Evolutionary conservation across 2,329 filamentous ascomycete species (phyloP).

Genomic region (Elsinoe australis): DNA sequence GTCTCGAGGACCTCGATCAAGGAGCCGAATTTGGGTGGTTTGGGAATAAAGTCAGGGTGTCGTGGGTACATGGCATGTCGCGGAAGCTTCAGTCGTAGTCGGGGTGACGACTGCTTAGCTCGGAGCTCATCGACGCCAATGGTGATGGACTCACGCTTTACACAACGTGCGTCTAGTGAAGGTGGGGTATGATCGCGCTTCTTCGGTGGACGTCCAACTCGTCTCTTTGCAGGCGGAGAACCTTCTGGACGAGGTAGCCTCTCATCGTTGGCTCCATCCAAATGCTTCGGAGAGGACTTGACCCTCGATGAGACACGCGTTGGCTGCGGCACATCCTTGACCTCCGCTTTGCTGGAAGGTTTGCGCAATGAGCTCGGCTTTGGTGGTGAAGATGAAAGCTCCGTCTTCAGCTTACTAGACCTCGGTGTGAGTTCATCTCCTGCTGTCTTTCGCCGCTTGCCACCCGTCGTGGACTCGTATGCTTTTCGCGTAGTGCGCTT

Average conservation of each 20-base stretch:
- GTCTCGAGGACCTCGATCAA: conserved; percentile 29
- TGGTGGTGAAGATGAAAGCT: not conserved
- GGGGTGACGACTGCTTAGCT: conserved; percentile 20
- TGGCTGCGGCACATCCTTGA: not conserved
- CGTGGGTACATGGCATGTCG: conserved; percentile 24
- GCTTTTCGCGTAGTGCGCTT: conserved; percentile 40
- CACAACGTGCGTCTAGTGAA: not conserved
- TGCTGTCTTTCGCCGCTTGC: not conserved
- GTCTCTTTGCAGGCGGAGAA: not conserved
- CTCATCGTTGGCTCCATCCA: conserved; percentile 3
- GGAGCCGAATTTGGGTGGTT: conserved; percentile 25
- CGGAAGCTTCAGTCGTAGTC: conserved; percentile 24
- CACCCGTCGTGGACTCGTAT: conserved; percentile 14
- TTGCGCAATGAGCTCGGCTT: not conserved
- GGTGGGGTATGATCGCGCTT: conserved; percentile 6
- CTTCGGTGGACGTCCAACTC: conserved; percentile 1
- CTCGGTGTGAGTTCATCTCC: not conserved
- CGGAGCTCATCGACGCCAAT: not conserved
- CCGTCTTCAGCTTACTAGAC: conserved; percentile 4
- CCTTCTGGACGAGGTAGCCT: no score
- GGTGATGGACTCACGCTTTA: not conserved
- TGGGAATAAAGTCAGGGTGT: conserved; percentile 28
- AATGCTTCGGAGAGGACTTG: conserved; percentile 9
- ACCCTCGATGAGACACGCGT: conserved; percentile 7
- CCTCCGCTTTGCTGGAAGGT: not conserved